Evolutionary conservation across 1,139 yeast species (phyloP), one percentile per base, ranked within the genome.

Genomic region (Candida sanyaensis): DNA sequence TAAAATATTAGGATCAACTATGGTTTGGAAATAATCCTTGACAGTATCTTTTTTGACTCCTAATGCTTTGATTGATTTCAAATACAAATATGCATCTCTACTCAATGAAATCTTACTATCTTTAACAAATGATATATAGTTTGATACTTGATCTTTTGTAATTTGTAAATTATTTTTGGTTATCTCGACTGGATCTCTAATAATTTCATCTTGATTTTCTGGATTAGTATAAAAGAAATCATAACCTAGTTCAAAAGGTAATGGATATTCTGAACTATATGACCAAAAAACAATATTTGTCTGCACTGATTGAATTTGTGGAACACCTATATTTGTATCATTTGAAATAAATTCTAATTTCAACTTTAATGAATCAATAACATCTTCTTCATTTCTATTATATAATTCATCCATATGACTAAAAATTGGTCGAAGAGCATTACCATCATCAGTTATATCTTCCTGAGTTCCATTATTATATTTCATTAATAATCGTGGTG

Each of bases 1-100:
- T 2, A 68, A 62, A 44, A 67, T 57, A 9, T 60, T 47, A 1
- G 55, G 50, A 7, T 55, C 55, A 1, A 66, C 61, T 2, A 66
- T 36, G 0, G 68, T 56, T 50, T 64, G 66, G 55, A 68, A 73
- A 54, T 64, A 75, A 4, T 72, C 76, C 39, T 61, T 66, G 26
- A 75, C 60, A 1, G 73, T 71, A 50, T 75, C 80, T 43, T 73
- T 73, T 56, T 74, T 75, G 28, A 73, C 63, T 1, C 75, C 72
- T 47, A 75, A 59, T 8, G 73, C 59, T 49, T 69, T 70, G 46
- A 74, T 63, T 1, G 78, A 64, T 53, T 71, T 73, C 46, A 75
- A 60, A 55, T 71, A 73, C 41, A 73, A 63, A 47, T 58, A 71
- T 1, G 76, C 59, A 33, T 64, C 63, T 47, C 65, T 68, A 2